Percentiles rank a stretch among this genome's conserved stretches.
These are phyloP conservation scores for Herpotrichia juniperi DNA, from an alignment of 2,329 filamentous ascomycete species.

Conservation along the genomic window DNA sequence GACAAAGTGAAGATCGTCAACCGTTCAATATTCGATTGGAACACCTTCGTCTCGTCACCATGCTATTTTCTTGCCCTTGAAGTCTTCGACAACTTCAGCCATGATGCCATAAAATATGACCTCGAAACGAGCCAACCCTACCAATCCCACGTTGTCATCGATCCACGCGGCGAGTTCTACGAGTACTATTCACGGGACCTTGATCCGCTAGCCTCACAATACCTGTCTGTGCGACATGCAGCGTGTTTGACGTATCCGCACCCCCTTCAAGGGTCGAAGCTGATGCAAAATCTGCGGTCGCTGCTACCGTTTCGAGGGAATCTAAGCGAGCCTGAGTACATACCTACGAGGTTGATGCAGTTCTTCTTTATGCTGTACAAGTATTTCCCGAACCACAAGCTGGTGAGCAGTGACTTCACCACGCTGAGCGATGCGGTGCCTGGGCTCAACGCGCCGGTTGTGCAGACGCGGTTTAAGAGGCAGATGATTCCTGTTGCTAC, in stretches of 20 bases:
- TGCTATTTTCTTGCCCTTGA: conserved; percentile 99
- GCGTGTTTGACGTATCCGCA: conserved; percentile 69
- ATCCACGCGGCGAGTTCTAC: conserved; percentile 85
- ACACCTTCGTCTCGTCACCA: conserved; percentile 82
- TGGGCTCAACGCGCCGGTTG: conserved; percentile 90
- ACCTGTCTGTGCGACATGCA: conserved; percentile 81
- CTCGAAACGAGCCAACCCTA: conserved; percentile 78
- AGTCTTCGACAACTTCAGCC: conserved; percentile 98
- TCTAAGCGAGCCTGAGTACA: conserved; percentile 85
- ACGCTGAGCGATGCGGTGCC: conserved; percentile 79
- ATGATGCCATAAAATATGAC: conserved; percentile 93
- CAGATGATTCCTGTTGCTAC: conserved; percentile 89
- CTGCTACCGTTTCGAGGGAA: conserved; percentile 75
- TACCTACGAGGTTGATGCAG: conserved; percentile 92
- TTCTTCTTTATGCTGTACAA: conserved; percentile 91
- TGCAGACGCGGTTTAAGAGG: conserved; percentile 90
- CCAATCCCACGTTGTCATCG: conserved; percentile 88
- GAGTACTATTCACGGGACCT: conserved; percentile 86
- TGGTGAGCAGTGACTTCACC: conserved; percentile 91
- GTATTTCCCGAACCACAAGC: conserved; percentile 87
- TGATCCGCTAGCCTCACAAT: conserved; percentile 82
- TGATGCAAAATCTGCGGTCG: conserved; percentile 67
- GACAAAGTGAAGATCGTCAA: conserved; percentile 95
- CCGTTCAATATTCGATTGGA: conserved; percentile 93
- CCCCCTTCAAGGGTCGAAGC: conserved; percentile 60